Evolutionary conservation across 2,329 filamentous ascomycete species (phyloP), one percentile per base, ranked within the genome.

Genomic region (Microascus cirrosus): DNA sequence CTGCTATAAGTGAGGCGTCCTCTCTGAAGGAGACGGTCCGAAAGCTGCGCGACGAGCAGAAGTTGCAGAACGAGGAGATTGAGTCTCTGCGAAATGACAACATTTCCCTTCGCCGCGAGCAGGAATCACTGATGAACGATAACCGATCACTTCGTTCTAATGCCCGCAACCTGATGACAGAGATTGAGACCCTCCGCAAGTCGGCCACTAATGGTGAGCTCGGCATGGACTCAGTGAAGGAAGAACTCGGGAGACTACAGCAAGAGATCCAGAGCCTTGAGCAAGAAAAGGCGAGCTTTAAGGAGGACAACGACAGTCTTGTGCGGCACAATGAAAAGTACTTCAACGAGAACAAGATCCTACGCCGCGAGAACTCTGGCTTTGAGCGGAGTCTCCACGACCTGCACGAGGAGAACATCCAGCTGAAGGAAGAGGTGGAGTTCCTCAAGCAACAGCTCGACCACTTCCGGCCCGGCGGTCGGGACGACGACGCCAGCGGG

Each of bases 291-390:
- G 65, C 65, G 2, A 65, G 73, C 10, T 68, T 80, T n/a, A 71
- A 71, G 42, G 70, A 79, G 61, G 79, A 82, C 62, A 79, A 81
- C 60, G 68, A 74, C 36, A 77, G 75, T 61, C 73, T 81, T 24
- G 78, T 79, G 56, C 77, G 75, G 42, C 76, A 80, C 64, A 81
- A 81, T 59, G 77, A 81, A 55, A 77, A 75, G 60, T 80, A 80
- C 63, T 81, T 77, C 62, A 74, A 70, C 58, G 77, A 81, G 63
- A 80, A 78, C 69, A 78, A 78, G 67, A 68, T 72, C 42, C 69
- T 79, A 6, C 69, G 70, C 20, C 71, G 73, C 18, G 74, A 81
- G 63, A 80, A 79, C 61, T 70, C 73, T 25, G 70, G 69, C 56
- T 79, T 77, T 59, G 75, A 76, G 63, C 74, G 73, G 54, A 75